These are phyloP conservation scores for Wickerhamomyces bovis DNA, from an alignment of 805 yeast species.

Conservation along the genomic window DNA sequence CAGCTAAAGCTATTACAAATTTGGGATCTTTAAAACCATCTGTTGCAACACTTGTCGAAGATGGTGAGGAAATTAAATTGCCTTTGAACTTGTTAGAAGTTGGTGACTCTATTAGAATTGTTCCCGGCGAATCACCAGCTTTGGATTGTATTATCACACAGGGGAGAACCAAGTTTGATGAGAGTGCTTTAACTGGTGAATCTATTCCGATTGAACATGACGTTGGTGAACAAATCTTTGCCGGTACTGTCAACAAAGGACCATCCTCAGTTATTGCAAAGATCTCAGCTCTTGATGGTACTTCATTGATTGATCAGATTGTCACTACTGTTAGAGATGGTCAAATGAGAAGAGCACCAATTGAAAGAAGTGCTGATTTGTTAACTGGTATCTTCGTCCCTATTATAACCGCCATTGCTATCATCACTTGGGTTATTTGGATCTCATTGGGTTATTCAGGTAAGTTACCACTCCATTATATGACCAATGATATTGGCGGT, in stretches of 20 bases:
- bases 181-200: slow-evolving; percentile 59
- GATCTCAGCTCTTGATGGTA: slow-evolving; percentile 53
- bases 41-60: slow-evolving; percentile 37
- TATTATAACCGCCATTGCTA: slow-evolving; percentile 51
- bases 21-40: slow-evolving; percentile 47
- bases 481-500: slow-evolving; percentile 64
- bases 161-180: slow-evolving; percentile 48
- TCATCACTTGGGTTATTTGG: slow-evolving; percentile 68
- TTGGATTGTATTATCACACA: slow-evolving; percentile 47
- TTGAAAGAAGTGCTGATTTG: slow-evolving; percentile 62
- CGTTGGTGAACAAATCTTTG: slow-evolving; percentile 61
- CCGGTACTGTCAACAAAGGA: slow-evolving; percentile 69
- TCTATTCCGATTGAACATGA: slow-evolving; percentile 50
- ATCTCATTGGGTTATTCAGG: slow-evolving; percentile 49
- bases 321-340: slow-evolving; percentile 68
- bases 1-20: slow-evolving; percentile 57
- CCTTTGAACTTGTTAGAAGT: slow-evolving; percentile 42
- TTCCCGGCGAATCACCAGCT: slow-evolving; percentile 56
- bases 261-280: slow-evolving; percentile 46
- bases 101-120: slow-evolving; percentile 43
- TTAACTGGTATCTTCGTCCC: slow-evolving; percentile 74
- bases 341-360: slow-evolving; percentile 65
- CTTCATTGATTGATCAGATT: slow-evolving; percentile 64
- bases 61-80: slow-evolving; percentile 28
- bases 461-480: slow-evolving; percentile 44